Conservation (phyloP, 805 yeast genomes). For the Kuraishia capsulata region DNA sequence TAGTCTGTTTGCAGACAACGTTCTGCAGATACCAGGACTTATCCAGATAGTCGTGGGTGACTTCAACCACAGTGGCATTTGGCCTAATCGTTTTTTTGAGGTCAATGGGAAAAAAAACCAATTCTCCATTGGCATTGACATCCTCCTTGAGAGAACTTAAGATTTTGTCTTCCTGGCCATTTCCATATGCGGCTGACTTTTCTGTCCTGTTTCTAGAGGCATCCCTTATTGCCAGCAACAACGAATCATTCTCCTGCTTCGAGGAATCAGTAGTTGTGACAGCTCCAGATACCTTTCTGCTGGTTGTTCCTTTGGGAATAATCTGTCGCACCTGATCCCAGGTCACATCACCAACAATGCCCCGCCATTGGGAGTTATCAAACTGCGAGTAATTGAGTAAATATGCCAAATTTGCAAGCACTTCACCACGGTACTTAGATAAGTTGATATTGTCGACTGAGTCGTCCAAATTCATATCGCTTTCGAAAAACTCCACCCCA, state of each 20-base stretch:
- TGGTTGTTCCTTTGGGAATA: conserved; percentile 13
- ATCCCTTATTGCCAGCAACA: conserved; percentile 27
- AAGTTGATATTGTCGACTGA: background rate
- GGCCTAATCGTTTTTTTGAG: conserved; percentile 27
- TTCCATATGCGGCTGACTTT: too few relatives aligned
- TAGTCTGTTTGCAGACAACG: conserved; percentile 18
- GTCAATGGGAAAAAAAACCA: conserved; percentile 33
- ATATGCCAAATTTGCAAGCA: conserved; percentile 7
- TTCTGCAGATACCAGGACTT: conserved; percentile 47
- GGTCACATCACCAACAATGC: conserved; percentile 13
- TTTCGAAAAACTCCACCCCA: background rate
- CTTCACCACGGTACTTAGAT: conserved; percentile 1
- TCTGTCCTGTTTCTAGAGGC: conserved; percentile 14
- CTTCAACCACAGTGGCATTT: conserved; percentile 25
- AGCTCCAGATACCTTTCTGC: conserved; percentile 5
- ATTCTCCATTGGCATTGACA: conserved; percentile 22
- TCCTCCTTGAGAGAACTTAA: conserved; percentile 18
- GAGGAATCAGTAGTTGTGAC: conserved; percentile 40
- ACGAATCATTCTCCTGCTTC: conserved; percentile 33
- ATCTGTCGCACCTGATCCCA: conserved; percentile 16
- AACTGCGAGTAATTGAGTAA: conserved; percentile 11
- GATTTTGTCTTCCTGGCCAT: conserved; percentile 17
- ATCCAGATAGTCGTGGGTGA: conserved; percentile 47
- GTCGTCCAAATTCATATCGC: background rate
- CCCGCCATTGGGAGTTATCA: conserved; percentile 14